These are phyloP conservation scores for Naganishia liquefaciens DNA, from an alignment of 1,284 basidiomycete genomes.

Conservation along the genomic window DNA sequence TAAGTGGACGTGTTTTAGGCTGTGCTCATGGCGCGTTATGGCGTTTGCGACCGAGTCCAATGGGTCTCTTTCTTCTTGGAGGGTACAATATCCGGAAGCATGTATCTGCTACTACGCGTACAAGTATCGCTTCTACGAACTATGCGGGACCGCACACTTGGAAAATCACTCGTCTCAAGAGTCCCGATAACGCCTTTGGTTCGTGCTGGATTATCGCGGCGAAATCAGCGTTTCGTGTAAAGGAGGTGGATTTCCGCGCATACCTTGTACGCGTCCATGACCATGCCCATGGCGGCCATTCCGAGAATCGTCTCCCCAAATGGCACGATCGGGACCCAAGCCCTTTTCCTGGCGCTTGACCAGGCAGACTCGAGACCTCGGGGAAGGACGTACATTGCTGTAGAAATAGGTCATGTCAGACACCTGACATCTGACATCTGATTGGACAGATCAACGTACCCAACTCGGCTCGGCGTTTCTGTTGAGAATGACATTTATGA, in stretches of 20 bases:
- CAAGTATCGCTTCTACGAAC: neutral
- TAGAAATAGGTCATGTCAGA: neutral
- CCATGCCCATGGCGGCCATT: constrained; percentile 81
- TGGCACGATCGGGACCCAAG: constrained; percentile 68
- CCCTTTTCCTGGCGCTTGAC: constrained; percentile 73
- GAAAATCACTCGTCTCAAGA: constrained; percentile 83
- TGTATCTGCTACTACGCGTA: too few relatives aligned
- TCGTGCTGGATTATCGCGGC: constrained; percentile 66
- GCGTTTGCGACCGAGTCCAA: neutral
- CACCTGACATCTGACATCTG: neutral
- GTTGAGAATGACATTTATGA: neutral
- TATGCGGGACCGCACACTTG: constrained; percentile 77
- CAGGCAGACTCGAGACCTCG: constrained; percentile 85
- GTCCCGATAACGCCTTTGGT: constrained; percentile 81
- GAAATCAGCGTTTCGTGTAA: constrained; percentile 53
- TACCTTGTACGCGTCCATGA: constrained; percentile 69
- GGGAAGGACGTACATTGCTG: constrained; percentile 92
- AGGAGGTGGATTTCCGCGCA: constrained; percentile 3
- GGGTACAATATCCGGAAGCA: too few relatives aligned
- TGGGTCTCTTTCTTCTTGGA: neutral
- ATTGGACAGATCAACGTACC: constrained; percentile 34
- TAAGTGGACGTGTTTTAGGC: too few relatives aligned
- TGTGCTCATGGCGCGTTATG: too few relatives aligned
- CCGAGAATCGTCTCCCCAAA: constrained; percentile 69
- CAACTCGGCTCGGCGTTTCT: constrained; percentile 53